Evolutionary conservation across 2,329 filamentous ascomycete genomes (phyloP).

Genomic region (Neurospora sp.): DNA sequence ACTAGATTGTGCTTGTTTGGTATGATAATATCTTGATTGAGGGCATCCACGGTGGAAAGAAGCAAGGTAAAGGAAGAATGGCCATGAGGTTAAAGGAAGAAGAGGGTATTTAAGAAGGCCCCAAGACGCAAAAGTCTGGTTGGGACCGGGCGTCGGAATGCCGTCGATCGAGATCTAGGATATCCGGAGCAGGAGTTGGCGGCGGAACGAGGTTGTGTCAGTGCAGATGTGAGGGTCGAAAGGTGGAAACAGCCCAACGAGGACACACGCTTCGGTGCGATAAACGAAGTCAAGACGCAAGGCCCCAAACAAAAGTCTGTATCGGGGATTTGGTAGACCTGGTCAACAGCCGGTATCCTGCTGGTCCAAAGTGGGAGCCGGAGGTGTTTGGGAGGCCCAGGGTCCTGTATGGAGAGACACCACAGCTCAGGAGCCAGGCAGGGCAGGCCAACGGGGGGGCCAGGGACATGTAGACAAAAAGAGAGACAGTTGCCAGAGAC

Average conservation of each 20-base stretch:
- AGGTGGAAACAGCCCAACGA: not conserved
- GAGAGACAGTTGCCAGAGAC: not conserved
- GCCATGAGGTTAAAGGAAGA: not conserved
- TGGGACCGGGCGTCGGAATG: not conserved
- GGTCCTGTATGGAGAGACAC: not conserved
- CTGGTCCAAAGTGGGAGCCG: not conserved
- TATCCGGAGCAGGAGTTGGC: not conserved
- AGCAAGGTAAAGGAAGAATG: not conserved
- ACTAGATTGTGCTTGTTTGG: not conserved
- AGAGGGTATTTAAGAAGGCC: conserved; percentile 3
- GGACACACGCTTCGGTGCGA: not conserved
- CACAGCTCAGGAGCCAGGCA: not conserved
- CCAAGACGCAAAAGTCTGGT: not conserved
- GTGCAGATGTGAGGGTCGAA: not conserved
- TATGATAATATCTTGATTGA: not conserved
- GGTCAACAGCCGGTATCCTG: not conserved
- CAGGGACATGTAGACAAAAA: not conserved
- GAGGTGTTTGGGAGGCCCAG: not conserved
- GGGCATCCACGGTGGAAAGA: conserved; percentile 1
- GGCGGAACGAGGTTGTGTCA: not conserved
- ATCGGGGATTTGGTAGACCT: not conserved
- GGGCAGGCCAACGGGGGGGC: not conserved
- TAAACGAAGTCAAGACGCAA: conserved; percentile 4
- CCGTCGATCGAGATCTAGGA: conserved; percentile 5
- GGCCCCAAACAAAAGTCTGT: conserved; percentile 7